Base-by-base conservation (phyloP, 257 asterid species). In the Thymus mandschuricus region DNA sequence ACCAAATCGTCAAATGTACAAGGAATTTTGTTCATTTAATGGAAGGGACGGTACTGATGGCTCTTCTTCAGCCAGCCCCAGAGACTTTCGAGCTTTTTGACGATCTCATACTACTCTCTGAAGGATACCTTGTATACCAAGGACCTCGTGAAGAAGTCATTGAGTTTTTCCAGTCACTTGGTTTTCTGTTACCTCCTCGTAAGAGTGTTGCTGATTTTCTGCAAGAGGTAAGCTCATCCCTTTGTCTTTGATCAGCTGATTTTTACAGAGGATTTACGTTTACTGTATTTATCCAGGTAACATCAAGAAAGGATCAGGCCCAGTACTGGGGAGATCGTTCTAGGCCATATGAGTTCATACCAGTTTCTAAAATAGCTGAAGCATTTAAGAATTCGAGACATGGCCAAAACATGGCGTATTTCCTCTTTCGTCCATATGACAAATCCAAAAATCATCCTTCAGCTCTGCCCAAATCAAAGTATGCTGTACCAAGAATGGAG, bases 21-120 rank as follows among this genome's bases (percentile, higher is more conserved):
- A 83, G 87, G 74, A 92, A 92, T 72, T 92, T 88, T 78, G 97
- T 88, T 63, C 96, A 92, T 88, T 60, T 86, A 33, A 89, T 92
- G 97, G 96, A 90, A 40, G 97, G 91, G 79, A 89, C 98, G 5
- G 83, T 90, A 78, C 49, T 89, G 55, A 86, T 92, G 94, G 94
- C 97, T 72, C 95, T 92, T 66, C 98, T 92, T 78, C 98, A 92
- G 75, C 97, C 97, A 54, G 94, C 98, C 54, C 98, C 96, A 1
- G 98, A 92, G 84, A 92, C 96, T 21, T 89, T 92, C 74, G 96
- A 88, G 51, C 81, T 92, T 72, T 92, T 92, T 69, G 98, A 92
- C 79, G 98, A 92, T 77, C 81, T 92, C 75, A 83, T 90, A 49
- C 57, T 92, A 68, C 84, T 92, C 21, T 92, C 95, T 40, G 97